Percentiles rank a stretch among this genome's conserved stretches.
These are phyloP conservation scores for Exophiala calicioides DNA, from an alignment of 2,329 filamentous ascomycete genomes.

Conservation along the genomic window DNA sequence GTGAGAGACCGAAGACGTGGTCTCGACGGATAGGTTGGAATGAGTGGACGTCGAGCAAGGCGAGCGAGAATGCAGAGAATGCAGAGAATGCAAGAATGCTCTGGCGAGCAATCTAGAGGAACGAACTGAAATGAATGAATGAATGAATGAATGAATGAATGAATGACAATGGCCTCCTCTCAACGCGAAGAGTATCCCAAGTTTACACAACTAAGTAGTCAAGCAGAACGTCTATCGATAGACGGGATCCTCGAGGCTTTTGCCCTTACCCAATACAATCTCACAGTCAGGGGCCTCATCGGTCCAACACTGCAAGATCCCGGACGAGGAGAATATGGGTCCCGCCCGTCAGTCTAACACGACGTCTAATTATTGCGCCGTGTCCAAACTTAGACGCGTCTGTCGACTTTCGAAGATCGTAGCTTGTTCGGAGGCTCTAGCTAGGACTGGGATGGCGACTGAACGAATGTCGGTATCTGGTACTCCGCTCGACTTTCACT, in stretches of 20 bases:
- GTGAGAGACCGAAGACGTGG: conserved; percentile 32
- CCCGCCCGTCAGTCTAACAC: conserved; percentile 25
- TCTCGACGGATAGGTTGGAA: conserved; percentile 28
- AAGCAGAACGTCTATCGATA: conserved; percentile 25
- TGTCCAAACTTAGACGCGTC: conserved; percentile 23
- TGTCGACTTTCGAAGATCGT: conserved; percentile 23
- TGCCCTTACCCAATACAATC: conserved; percentile 25
- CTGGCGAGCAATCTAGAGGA: conserved; percentile 1
- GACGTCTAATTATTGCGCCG: conserved; percentile 27
- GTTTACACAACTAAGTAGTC: conserved; percentile 12
- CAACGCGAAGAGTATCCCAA: conserved; percentile 16
- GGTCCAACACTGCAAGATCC: conserved; percentile 11
- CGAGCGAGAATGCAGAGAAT: neutral
- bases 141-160: conserved; percentile 5
- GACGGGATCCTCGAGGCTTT: conserved; percentile 25
- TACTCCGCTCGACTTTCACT: neutral
- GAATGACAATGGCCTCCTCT: neutral
- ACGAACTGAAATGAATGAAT: conserved; percentile 7
- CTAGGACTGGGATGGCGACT: neutral
- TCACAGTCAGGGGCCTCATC: conserved; percentile 21
- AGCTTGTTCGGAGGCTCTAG: neutral
- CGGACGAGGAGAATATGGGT: conserved; percentile 20
- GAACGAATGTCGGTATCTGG: neutral
- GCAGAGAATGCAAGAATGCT: neutral
- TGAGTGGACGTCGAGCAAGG: too few relatives aligned